Evolutionary conservation across 148 eudicot species (phyloP).

Genomic region (Dysphania ambrosioides): DNA sequence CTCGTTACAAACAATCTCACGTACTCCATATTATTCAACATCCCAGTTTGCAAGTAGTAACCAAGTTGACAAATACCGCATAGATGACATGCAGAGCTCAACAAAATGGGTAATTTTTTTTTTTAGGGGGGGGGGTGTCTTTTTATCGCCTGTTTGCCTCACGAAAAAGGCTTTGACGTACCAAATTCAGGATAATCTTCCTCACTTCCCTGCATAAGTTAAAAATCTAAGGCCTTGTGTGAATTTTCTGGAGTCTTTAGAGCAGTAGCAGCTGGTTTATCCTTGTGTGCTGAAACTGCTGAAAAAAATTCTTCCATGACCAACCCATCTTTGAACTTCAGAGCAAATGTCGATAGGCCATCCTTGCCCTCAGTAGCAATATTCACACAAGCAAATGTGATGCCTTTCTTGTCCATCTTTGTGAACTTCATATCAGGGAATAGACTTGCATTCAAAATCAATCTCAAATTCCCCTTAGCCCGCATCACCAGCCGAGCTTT

Average conservation of each 20-base stretch:
- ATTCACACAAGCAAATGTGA: slow-evolving; percentile 90
- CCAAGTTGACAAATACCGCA: slow-evolving; percentile 20
- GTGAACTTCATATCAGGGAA: slow-evolving; percentile 90
- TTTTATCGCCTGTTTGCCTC: no score
- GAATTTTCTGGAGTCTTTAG: slow-evolving; percentile 78
- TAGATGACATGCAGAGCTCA: slow-evolving; percentile 21
- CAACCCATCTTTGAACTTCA: slow-evolving; percentile 82
- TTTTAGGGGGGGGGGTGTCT: no score
- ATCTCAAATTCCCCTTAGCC: slow-evolving; percentile 76
- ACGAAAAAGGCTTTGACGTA: background rate
- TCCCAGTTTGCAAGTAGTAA: slow-evolving; percentile 12
- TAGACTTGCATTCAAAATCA: slow-evolving; percentile 79
- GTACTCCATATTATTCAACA: slow-evolving; percentile 13
- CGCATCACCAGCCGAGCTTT: slow-evolving; percentile 93
- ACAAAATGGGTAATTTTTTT: no score
- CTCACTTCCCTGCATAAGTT: background rate
- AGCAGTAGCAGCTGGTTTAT: slow-evolving; percentile 24
- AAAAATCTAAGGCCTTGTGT: slow-evolving; percentile 56
- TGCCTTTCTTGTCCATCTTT: slow-evolving; percentile 88
- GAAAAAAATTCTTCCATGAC: slow-evolving; percentile 65
- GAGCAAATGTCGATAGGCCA: slow-evolving; percentile 71
- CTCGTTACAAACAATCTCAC: slow-evolving; percentile 7
- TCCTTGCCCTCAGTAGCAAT: slow-evolving; percentile 66
- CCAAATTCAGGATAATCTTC: background rate
- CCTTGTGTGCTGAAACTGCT: slow-evolving; percentile 58